phyloP scores from a whole-genome alignment of 257 asterid genomes.

The Nicotiana noctiflora region DNA sequence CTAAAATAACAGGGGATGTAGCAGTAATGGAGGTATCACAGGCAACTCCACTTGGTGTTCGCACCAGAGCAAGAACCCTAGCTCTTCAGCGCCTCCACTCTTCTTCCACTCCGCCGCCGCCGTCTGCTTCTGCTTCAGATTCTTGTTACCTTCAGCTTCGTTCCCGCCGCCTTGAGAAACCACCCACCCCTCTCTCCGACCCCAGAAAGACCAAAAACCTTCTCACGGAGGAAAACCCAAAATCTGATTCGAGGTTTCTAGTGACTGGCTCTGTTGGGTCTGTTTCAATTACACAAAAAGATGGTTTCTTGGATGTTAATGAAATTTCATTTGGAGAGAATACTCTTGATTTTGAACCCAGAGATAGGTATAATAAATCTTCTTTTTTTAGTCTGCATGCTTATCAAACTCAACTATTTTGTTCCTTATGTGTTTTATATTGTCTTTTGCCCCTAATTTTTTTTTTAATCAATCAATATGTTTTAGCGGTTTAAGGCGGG shows the following conservation, averaged over 20 bases:
- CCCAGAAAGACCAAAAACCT: conserved; percentile 7
- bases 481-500: neutral
- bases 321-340: conserved; percentile 50
- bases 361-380: conserved; percentile 36
- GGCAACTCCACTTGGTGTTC: conserved; percentile 48
- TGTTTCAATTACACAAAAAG: conserved; percentile 22
- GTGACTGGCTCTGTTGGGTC: conserved; percentile 13
- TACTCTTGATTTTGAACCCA: conserved; percentile 28
- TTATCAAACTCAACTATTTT: neutral
- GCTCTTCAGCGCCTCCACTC: conserved; percentile 53
- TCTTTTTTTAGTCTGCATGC: neutral
- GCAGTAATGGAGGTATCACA: conserved; percentile 49
- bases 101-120: conserved; percentile 10
- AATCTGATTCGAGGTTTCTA: neutral
- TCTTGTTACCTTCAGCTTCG: conserved; percentile 60
- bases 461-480: neutral
- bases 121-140: conserved; percentile 18
- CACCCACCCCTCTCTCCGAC: neutral
- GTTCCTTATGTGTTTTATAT: neutral
- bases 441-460: neutral
- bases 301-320: conserved; percentile 17
- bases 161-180: conserved; percentile 46
- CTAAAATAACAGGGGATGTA: conserved; percentile 38
- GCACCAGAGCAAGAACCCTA: conserved; percentile 72
- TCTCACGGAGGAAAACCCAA: neutral